Conservation (phyloP, 2,329 filamentous ascomycete species). For the Stemphylium lycopersici region DNA sequence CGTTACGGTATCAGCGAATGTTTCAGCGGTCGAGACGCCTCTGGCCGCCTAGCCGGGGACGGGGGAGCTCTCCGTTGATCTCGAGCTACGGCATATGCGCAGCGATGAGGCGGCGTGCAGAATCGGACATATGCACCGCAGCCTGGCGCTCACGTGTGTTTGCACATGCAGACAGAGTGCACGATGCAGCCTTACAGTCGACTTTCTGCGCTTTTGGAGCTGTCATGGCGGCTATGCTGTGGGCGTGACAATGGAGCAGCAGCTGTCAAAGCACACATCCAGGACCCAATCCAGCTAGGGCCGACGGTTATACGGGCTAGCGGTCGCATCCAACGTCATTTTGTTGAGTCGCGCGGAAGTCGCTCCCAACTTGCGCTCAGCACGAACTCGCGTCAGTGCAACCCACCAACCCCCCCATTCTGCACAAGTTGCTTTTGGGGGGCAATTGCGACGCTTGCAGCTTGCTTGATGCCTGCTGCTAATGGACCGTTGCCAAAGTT, state of each 20-base stretch:
- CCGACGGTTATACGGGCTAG: slow-evolving; percentile 10
- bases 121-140: not conserved
- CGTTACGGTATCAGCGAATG: not conserved
- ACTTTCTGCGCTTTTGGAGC: too few species aligned
- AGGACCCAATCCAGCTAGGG: slow-evolving; percentile 7
- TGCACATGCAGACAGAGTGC: too few species aligned
- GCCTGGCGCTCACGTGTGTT: not conserved
- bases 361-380: not conserved
- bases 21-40: not conserved
- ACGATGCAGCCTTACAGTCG: too few species aligned
- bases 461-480: slow-evolving; percentile 3
- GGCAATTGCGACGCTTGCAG: slow-evolving; percentile 7
- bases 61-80: not conserved
- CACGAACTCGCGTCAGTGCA: slow-evolving; percentile 3
- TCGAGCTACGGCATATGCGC: slow-evolving; percentile 5
- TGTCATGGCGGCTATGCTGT: too few species aligned
- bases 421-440: not conserved
- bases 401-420: slow-evolving; percentile 1
- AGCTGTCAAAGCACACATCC: too few species aligned
- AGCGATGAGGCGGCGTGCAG: slow-evolving; percentile 4
- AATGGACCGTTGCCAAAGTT: not conserved
- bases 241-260: not conserved
- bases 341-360: slow-evolving; percentile 5
- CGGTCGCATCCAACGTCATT: slow-evolving; percentile 20
- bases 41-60: too few species aligned